Conservation (phyloP, 2,329 filamentous ascomycete genomes). For the Aureobasidium zeae region DNA sequence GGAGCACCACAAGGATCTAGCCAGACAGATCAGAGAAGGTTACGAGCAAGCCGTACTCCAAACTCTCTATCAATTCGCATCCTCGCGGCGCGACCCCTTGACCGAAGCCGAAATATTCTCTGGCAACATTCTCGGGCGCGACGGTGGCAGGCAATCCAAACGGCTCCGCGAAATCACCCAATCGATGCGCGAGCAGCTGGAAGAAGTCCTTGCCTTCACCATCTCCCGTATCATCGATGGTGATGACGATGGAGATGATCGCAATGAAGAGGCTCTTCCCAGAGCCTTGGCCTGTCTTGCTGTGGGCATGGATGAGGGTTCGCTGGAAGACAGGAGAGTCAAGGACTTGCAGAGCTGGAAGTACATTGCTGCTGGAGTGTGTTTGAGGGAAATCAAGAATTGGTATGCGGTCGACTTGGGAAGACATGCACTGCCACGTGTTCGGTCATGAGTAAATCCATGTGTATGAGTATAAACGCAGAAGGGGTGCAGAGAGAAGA, state of each 20-base stretch:
- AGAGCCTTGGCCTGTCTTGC: constrained; percentile 43
- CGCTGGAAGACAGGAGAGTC: constrained; percentile 24
- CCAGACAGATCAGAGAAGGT: constrained; percentile 35
- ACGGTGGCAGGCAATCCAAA: constrained; percentile 27
- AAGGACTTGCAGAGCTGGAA: constrained; percentile 41
- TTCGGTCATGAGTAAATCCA: not conserved
- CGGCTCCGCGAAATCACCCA: constrained; percentile 29
- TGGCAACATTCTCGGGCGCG: constrained; percentile 47
- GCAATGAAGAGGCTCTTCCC: constrained; percentile 37
- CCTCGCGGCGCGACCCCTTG: constrained; percentile 34
- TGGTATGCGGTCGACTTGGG: constrained; percentile 10
- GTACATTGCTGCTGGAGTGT: constrained; percentile 44
- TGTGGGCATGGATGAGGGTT: constrained; percentile 32
- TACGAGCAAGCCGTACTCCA: constrained; percentile 46
- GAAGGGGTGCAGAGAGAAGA: not conserved
- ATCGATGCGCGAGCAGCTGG: constrained; percentile 33
- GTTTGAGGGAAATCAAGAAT: constrained; percentile 42
- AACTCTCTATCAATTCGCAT: constrained; percentile 39
- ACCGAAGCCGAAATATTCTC: constrained; percentile 49
- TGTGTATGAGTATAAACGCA: not conserved
- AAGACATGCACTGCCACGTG: not conserved
- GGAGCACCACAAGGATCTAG: constrained; percentile 31
- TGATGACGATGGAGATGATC: constrained; percentile 24
- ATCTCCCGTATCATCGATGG: constrained; percentile 38
- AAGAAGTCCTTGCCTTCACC: constrained; percentile 34